A percentile compares a stretch with the other conserved stretches of the same genome.
These are phyloP conservation scores for Paraphoma chrysanthemicola DNA, from an alignment of 2,329 filamentous ascomycete genomes.

Conservation along the genomic window DNA sequence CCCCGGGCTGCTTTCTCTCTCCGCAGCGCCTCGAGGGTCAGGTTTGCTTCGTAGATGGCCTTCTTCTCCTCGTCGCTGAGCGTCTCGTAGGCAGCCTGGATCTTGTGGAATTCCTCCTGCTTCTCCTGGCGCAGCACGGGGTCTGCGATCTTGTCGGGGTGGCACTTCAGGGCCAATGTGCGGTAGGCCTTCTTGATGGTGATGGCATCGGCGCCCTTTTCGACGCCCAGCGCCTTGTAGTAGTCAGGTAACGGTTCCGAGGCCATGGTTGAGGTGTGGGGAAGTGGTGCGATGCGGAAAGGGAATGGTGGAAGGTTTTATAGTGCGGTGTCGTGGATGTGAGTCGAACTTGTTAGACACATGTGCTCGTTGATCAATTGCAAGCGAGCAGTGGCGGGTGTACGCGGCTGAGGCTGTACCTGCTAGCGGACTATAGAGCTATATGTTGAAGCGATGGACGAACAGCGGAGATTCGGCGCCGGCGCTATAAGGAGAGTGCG, in stretches of 20 bases:
- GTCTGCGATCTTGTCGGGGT: slow-evolving; percentile 90
- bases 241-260: slow-evolving; percentile 70
- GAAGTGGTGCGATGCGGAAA: neutral
- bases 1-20: slow-evolving; percentile 59
- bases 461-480: slow-evolving; percentile 1
- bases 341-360: slow-evolving; percentile 13
- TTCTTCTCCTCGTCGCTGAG: slow-evolving; percentile 79
- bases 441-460: slow-evolving; percentile 3
- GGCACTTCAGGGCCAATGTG: slow-evolving; percentile 85
- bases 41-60: slow-evolving; percentile 77
- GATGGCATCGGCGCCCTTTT: slow-evolving; percentile 71
- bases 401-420: slow-evolving; percentile 27
- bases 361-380: slow-evolving; percentile 10
- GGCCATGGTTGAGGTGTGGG: slow-evolving; percentile 54
- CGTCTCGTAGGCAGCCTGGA: slow-evolving; percentile 92
- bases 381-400: slow-evolving; percentile 25
- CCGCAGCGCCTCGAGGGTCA: slow-evolving; percentile 70
- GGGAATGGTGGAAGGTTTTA: slow-evolving; percentile 15
- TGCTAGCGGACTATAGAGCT: neutral
- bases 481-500: neutral
- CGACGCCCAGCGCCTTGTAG: slow-evolving; percentile 77
- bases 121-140: slow-evolving; percentile 77
- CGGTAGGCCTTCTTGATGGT: slow-evolving; percentile 82
- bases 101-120: slow-evolving; percentile 86
- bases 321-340: slow-evolving; percentile 17